Conservation (phyloP, 2,329 filamentous ascomycete species). For the Hymenoscyphus albidus region DNA sequence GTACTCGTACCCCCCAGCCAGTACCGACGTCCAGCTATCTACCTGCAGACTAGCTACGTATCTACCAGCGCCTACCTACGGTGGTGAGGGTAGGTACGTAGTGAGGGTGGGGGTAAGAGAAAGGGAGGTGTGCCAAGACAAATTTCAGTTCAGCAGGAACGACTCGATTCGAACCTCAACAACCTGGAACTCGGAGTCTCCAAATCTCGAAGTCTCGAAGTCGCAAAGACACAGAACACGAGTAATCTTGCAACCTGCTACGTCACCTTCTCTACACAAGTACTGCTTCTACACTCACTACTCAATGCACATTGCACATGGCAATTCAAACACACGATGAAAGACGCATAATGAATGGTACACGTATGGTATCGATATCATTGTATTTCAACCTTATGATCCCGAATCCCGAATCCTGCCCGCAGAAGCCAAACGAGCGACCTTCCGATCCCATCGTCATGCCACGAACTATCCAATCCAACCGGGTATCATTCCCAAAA, state of each 20-base stretch:
- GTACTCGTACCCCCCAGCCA: no score
- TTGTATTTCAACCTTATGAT: neutral
- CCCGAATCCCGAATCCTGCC: neutral
- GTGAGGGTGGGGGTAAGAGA: neutral
- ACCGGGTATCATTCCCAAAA: conserved; percentile 8
- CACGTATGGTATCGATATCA: neutral
- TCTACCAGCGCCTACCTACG: no score
- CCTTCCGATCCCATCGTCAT: conserved; percentile 3
- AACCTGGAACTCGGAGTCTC: neutral
- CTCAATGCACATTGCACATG: neutral
- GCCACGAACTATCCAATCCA: neutral
- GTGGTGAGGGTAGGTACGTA: neutral
- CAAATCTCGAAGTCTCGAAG: no score
- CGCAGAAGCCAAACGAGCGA: conserved; percentile 2
- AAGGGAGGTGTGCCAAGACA: neutral
- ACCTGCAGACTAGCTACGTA: no score
- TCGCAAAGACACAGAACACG: neutral
- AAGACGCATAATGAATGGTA: neutral
- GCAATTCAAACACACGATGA: neutral
- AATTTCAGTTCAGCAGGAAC: neutral
- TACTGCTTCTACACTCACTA: no score
- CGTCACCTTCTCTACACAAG: no score
- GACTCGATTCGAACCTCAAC: neutral
- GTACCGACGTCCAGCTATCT: no score
- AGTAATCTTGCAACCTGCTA: no score